Evolutionary conservation across 345 rosid species (phyloP), one percentile per base, ranked within the genome.

Genomic region (Kandelia obovata): DNA sequence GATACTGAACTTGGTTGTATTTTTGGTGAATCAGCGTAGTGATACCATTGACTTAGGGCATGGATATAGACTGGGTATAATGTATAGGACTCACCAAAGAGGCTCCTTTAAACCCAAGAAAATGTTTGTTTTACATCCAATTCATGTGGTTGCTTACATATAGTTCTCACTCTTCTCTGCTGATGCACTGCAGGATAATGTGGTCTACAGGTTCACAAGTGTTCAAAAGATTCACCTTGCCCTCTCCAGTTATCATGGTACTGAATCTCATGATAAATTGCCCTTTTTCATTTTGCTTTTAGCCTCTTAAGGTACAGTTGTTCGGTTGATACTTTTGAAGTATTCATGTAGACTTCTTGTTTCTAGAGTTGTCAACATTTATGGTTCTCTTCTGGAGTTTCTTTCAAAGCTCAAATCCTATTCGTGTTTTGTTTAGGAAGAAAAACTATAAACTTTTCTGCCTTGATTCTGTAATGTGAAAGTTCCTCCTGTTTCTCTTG

Each of bases 151-250:
- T 32, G 9, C 9, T 23, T 35, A 8, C 30, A 13, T 58, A 58
- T 3, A 15, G 51, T 27, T 37, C 32, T 64, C 57, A 46, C 46
- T 17, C 27, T 69, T 66, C 20, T 19, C 37, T 61, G 23, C 21
- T 34, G 11, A 30, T 56, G 37, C 17, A 9, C 52, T 8, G 60
- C 46, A 77, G 80, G 73, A 71, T 77, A 26, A 56, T 68, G 26
- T 77, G 80, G 80, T 77, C 80, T 31, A 68, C 70, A 23, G 77
- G 80, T 35, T 64, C 69, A 6, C 61, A 72, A 47, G 70, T 72
- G 23, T 77, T 72, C 66, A 72, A 72, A 73, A 67, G 71, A 64
- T 72, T 77, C 56, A 67, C 77, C 27, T 68, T 74, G 47, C 68
- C 77, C 32, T 77, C 73, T 5, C 70, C 65, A 10, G 77, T 77